Conservation (phyloP, 306 rosid genomes). For the Prinsepia uniflora region DNA sequence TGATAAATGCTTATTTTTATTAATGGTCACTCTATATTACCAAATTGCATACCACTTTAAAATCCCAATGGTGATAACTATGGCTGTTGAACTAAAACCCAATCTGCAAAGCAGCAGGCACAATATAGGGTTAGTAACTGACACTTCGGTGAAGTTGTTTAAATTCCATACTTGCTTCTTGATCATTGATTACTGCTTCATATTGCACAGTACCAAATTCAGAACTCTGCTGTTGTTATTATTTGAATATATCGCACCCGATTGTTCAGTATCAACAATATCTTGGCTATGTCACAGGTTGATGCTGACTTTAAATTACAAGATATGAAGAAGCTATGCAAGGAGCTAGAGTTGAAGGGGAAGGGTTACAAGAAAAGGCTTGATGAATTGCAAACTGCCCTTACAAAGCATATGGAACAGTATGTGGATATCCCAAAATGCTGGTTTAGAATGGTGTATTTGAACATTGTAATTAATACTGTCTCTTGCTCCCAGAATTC, state of each 20-base stretch:
- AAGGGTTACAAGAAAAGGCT: conserved; percentile 70
- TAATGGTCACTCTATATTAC: not conserved
- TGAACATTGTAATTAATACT: not conserved
- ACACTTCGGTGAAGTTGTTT: not conserved
- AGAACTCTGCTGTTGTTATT: not conserved
- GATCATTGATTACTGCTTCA: not conserved
- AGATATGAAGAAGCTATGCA: conserved; percentile 72
- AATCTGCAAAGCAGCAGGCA: not conserved
- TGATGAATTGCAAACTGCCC: conserved; percentile 65
- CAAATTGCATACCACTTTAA: not conserved
- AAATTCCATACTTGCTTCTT: not conserved
- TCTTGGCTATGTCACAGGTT: conserved; percentile 47
- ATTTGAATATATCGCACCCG: no score
- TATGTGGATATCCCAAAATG: conserved; percentile 35
- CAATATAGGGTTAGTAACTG: not conserved
- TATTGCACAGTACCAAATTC: not conserved
- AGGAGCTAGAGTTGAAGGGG: conserved; percentile 72
- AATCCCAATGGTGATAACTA: not conserved
- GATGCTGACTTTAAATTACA: conserved; percentile 81
- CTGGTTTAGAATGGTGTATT: conserved; percentile 10
- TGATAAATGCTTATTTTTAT: conserved; percentile 14
- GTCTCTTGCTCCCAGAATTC: conserved; percentile 52
- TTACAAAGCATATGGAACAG: conserved; percentile 88
- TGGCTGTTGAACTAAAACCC: not conserved
- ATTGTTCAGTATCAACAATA: not conserved